A percentile compares a stretch with the other conserved stretches of the same genome.
Conservation (phyloP, 108 stramenopile species). For the Parietichytrium sp. region DNA sequence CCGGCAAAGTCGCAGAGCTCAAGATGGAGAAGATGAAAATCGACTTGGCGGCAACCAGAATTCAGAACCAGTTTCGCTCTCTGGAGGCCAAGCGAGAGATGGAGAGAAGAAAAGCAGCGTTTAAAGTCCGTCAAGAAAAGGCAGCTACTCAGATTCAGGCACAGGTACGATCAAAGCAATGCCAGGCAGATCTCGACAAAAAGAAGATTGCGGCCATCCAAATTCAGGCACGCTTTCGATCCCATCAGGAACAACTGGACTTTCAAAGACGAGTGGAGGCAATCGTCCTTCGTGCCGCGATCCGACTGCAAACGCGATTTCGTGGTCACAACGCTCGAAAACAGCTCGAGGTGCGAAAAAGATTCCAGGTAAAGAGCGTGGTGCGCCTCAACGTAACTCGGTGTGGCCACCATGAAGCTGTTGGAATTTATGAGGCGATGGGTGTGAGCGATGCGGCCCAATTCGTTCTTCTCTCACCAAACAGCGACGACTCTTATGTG, state of each 20-base stretch:
- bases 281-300: not conserved
- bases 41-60: constrained; percentile 6
- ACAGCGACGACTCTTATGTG: not conserved
- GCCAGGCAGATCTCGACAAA: not conserved
- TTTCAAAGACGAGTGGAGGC: not conserved
- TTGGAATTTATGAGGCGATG: not conserved
- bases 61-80: not conserved
- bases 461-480: not conserved
- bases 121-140: not conserved
- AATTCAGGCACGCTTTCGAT: constrained; percentile 5
- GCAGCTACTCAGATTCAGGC: not conserved
- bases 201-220: not conserved
- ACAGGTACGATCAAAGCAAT: not conserved
- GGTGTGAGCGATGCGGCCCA: constrained; percentile 21
- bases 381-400: not conserved
- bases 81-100: not conserved
- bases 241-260: constrained; percentile 4
- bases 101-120: too few relatives aligned
- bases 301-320: constrained; percentile 19
- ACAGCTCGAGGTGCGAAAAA: constrained; percentile 19
- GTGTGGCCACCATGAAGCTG: not conserved
- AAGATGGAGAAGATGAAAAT: too few relatives aligned
- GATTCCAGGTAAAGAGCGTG: not conserved
- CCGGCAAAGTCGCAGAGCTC: too few relatives aligned
- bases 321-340: not conserved